Evolutionary conservation across 2,329 filamentous ascomycete genomes (phyloP).

Genomic region (Colletotrichum shisoi): DNA sequence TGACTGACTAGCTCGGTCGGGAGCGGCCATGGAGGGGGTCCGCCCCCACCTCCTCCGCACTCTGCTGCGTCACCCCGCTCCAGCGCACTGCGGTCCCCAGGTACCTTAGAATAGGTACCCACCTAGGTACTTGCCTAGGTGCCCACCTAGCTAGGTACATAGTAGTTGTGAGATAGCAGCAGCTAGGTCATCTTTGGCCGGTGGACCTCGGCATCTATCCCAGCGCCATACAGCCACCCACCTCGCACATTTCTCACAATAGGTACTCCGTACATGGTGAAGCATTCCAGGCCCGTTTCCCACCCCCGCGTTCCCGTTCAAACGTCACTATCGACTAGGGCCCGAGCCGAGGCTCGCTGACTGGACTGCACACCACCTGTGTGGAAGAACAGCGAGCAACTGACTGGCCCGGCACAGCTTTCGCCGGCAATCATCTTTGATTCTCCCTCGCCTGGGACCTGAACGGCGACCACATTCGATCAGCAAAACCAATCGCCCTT

Average conservation of each 20-base stretch:
- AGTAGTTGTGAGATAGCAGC: too few species aligned
- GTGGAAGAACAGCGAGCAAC: not conserved
- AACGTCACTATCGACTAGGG: conserved; percentile 3
- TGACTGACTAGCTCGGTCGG: conserved; percentile 25
- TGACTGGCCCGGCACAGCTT: not conserved
- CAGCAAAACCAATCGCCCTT: not conserved
- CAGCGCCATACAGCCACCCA: conserved; percentile 1
- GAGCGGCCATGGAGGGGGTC: conserved; percentile 26
- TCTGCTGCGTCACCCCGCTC: conserved; percentile 5
- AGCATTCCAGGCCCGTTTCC: not conserved
- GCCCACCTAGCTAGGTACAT: too few species aligned
- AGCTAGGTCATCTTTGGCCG: conserved; percentile 10
- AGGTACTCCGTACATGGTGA: too few species aligned
- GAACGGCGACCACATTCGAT: conserved; percentile 1
- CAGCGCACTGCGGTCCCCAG: not conserved
- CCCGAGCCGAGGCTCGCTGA: conserved; percentile 12
- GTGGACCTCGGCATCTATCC: conserved; percentile 40
- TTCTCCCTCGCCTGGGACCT: not conserved
- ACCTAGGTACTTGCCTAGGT: too few species aligned
- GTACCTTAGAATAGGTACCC: too few species aligned
- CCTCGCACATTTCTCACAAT: not conserved
- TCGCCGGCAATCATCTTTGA: not conserved
- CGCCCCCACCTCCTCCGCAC: conserved; percentile 20
- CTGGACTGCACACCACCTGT: not conserved
- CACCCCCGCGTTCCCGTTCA: conserved; percentile 2